Evolutionary conservation across 164 flowering plant genomes (phyloP).

Genomic region (Berberis thunbergii): DNA sequence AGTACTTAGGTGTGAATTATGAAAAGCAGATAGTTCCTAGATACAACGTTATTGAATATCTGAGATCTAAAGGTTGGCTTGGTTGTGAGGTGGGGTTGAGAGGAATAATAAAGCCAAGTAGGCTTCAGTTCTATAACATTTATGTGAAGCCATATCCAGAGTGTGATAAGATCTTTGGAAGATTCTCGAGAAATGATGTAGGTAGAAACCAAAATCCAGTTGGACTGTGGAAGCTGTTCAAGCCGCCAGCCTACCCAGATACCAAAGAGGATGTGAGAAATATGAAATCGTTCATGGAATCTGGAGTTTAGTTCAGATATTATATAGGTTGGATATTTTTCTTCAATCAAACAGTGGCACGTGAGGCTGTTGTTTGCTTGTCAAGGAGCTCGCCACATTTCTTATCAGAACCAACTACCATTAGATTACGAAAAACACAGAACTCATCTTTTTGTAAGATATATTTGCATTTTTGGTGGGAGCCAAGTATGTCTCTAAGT

Average conservation of each 20-base stretch:
- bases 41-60: constrained; percentile 57
- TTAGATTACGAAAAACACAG: too few relatives aligned
- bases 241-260: constrained; percentile 27
- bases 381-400: too few relatives aligned
- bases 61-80: constrained; percentile 64
- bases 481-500: too few relatives aligned
- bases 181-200: constrained; percentile 16
- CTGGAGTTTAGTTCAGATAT: background rate
- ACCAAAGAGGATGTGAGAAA: constrained; percentile 42
- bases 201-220: constrained; percentile 23
- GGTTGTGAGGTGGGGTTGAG: constrained; percentile 57
- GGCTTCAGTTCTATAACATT: constrained; percentile 63
- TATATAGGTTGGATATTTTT: background rate
- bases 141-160: constrained; percentile 95
- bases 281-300: constrained; percentile 5
- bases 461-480: too few relatives aligned
- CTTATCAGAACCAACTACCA: too few relatives aligned
- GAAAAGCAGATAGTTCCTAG: constrained; percentile 84
- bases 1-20: constrained; percentile 75
- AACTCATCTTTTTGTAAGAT: too few relatives aligned
- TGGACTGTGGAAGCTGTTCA: constrained; percentile 54
- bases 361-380: too few relatives aligned
- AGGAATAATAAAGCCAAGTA: constrained; percentile 51
- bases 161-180: constrained; percentile 62
- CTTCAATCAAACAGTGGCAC: background rate